Evolutionary conservation across 345 rosid genomes (phyloP), one percentile per base, ranked within the genome.

Genomic region (Lepidium sativum): DNA sequence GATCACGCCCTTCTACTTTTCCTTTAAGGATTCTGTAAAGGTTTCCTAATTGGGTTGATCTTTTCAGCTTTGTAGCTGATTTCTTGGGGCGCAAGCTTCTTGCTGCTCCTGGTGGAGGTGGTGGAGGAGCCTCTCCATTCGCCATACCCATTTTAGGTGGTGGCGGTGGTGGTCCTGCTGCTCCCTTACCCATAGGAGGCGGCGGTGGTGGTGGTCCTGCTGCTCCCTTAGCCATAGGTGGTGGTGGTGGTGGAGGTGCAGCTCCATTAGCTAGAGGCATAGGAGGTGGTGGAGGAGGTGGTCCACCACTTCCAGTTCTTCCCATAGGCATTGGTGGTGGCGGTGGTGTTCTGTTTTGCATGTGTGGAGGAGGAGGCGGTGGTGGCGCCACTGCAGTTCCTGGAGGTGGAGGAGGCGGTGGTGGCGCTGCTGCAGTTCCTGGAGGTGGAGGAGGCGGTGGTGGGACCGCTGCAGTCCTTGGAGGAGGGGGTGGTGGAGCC

Each of bases 21-120:
- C 83, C 89, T 72, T 81, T 90, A 12, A 90, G 92, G 63, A 75
- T 62, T 69, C 99, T 74, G 49, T 90, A 86, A 37, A 94, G 76
- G 54, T 63, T 86, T 1, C 95, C 83, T 64, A 94, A 75, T 31
- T 94, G 90, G 60, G 78, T 80, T 43, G 97, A 94, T 62, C 97
- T 82, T 82, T 83, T 94, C 70, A 94, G 72, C 65, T 88, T 94
- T 17, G 92, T 84, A 15, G 45, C 60, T 31, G 86, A 77, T 76
- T 86, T 89, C 81, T 76, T 88, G 58, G 91, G 83, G 8, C 96
- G 81, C 68, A 90, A 71, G 67, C 84, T 68, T 34, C 75, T 80
- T 7, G 76, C 81, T 55, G 80, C 72, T 32, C 75, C 78, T 18
- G 94, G 96, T 49, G 86, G 91, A 0, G 91, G 86, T 3, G 95